phyloP scores from a whole-genome alignment of 768 basidiomycete genomes.

The Serendipita sp. region DNA sequence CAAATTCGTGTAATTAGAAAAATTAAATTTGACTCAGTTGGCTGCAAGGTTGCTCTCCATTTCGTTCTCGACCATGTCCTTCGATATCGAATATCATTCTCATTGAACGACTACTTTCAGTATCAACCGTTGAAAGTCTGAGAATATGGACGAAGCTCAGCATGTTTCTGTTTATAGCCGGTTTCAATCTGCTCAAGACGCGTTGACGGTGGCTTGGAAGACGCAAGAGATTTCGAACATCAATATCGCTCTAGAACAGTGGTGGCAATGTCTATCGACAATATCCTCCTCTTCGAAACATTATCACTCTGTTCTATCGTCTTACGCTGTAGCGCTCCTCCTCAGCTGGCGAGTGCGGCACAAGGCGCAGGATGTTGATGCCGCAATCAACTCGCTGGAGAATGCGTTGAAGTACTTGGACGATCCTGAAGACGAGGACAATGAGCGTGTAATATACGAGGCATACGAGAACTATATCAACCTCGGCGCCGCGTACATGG shows the following conservation, averaged over 20 bases:
- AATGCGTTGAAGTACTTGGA: neutral
- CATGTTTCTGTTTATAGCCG: neutral
- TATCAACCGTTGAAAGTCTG: neutral
- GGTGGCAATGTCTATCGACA: neutral
- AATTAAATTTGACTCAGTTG: too few relatives aligned
- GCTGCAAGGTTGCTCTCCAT: too few relatives aligned
- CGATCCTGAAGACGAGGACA: too few relatives aligned
- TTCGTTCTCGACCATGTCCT: too few relatives aligned
- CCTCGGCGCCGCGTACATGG: slow-evolving; percentile 2
- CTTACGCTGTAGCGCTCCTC: neutral
- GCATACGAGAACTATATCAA: neutral
- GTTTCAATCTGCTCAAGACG: neutral
- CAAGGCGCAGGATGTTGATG: neutral
- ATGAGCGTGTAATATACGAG: neutral
- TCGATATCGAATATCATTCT: too few relatives aligned
- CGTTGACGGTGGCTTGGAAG: neutral
- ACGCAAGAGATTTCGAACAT: neutral
- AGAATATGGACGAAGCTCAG: neutral
- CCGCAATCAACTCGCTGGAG: neutral
- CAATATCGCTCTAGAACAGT: neutral
- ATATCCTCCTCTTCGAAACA: neutral
- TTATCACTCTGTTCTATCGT: neutral
- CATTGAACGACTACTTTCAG: neutral
- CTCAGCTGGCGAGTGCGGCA: neutral
- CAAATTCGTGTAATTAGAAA: too few relatives aligned